phyloP scores from a whole-genome alignment of 2,329 filamentous ascomycete genomes.

The Stachybotrys elegans region DNA sequence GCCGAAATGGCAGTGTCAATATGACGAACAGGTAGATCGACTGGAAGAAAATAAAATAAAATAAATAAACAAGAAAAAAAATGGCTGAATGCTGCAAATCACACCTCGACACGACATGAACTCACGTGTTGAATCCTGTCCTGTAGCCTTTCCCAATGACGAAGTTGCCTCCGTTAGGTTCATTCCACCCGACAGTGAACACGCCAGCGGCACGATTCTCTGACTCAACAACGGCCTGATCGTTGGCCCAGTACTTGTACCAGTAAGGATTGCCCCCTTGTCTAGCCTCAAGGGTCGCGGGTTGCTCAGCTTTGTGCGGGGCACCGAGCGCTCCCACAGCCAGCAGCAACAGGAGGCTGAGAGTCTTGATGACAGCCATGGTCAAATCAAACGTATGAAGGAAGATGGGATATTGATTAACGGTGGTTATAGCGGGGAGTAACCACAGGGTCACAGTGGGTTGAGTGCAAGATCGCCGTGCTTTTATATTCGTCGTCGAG shows the following conservation, averaged over 20 bases:
- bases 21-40: no score
- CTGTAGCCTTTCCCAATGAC: conserved; percentile 6
- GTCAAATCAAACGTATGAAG: conserved; percentile 1
- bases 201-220: conserved; percentile 2
- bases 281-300: conserved; percentile 1
- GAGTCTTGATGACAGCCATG: conserved; percentile 2
- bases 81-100: no score
- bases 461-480: not conserved
- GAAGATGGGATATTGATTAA: not conserved
- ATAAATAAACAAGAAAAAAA: no score
- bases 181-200: conserved; percentile 3
- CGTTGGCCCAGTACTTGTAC: conserved; percentile 9
- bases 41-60: no score
- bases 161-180: conserved; percentile 7
- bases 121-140: conserved; percentile 5
- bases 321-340: conserved; percentile 3
- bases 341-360: conserved; percentile 2
- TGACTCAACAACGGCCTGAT: conserved; percentile 4
- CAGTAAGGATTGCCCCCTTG: conserved; percentile 2
- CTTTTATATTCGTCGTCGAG: conserved; percentile 2
- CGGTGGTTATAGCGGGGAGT: not conserved
- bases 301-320: conserved; percentile 4
- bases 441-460: no score
- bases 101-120: not conserved
- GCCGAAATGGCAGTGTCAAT: no score